Evolutionary conservation across 2,329 filamentous ascomycete species (phyloP), one percentile per base, ranked within the genome.

Genomic region (Hypoxylon sp.): DNA sequence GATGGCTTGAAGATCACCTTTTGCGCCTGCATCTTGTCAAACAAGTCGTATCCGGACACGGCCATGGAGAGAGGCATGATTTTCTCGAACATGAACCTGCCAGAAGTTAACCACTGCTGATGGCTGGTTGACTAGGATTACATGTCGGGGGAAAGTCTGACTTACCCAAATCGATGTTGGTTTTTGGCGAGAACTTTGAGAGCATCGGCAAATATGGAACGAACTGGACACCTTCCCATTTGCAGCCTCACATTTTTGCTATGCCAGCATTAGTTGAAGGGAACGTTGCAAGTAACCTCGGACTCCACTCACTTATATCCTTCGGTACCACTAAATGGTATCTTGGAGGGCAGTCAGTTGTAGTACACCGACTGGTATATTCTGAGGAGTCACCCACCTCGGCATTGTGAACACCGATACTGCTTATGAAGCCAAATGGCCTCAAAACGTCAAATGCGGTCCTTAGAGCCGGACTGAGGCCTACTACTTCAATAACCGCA

Each of bases 401-500:
- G 40, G 82, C 87, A 75, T 91, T 93, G 72, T 93, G 91, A 30
- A 93, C 91, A 3, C 91, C 91, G 62, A 93, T 91, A 73, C 89
- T 92, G 71, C 88, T 90, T 69, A 93, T 91, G 40, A 85, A 85
- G 4, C 91, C 91, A 80, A 89, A 93, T 1, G 91, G 90, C 55
- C 91, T 84, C 60, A 93, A 76, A 16, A 93, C 77, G 30, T 93
- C 90, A 76, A 89, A 93, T 0, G 87, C 91, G 33, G 89, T 91
- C 72, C 84, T 86, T 74, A 93, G 78, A 1, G 91, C 91, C 36
- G 88, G 85, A 56, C 87, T 89, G 64, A 90, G 79, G 0, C 91
- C 91, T 24, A 93, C 91, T 5, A 92, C 90, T 77, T 94, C 91
- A 70, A 97, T 89, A 1, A 96, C 89, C 16, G 92, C 88, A 79